Base-by-base conservation (phyloP, 208 protist genomes). In the Phytomonas sp. region DNA sequence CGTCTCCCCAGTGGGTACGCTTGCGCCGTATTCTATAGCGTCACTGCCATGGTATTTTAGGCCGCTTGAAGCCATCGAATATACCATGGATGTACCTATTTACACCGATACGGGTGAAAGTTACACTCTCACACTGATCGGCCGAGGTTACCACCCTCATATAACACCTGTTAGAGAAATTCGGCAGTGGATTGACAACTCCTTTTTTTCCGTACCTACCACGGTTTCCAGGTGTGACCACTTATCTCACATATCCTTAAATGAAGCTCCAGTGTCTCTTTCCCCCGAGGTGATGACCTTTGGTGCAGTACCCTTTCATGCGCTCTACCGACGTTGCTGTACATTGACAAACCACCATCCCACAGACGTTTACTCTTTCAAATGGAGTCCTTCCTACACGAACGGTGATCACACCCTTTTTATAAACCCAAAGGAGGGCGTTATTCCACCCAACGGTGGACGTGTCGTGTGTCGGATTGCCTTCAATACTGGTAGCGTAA, bases 41-140 rank as follows among this genome's bases (percentile, higher is more conserved):
- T 72, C 79, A 40, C 73, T 97, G n/a, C 65, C 77, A 32, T 95
- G 88, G 78, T 94, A 91, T 79, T 97, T 97, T 72, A 78, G 91
- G 26, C 94, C 94, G 14, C 79, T 97, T 16, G 90, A 97, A 70
- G 91, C 81, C 34, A 79, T 77, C 61, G 72, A 72, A 66, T 95
- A 97, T 82, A 65, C 69, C 14, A 73, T 95, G 36, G 74, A 82
- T 8, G 82, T 94, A 19, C 68, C 82, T 26, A 72, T 97, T 42
- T 75, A 83, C 60, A 70, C 74, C 34, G 70, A 73, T 62, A 71
- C 67, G 61, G 88, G 85, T 32, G 88, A 94, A 73, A 77, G 76
- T n/a, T 91, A 93, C 78, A 77, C 61, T 31, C 6, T 96, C 29
- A 86, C 80, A 45, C 84, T 97, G 42, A 59, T 77, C 32, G 91